Percentiles rank a stretch among this genome's conserved stretches.
These are phyloP conservation scores for Hirsutella rhossiliensis DNA, from an alignment of 2,329 filamentous ascomycete genomes.

Conservation along the genomic window DNA sequence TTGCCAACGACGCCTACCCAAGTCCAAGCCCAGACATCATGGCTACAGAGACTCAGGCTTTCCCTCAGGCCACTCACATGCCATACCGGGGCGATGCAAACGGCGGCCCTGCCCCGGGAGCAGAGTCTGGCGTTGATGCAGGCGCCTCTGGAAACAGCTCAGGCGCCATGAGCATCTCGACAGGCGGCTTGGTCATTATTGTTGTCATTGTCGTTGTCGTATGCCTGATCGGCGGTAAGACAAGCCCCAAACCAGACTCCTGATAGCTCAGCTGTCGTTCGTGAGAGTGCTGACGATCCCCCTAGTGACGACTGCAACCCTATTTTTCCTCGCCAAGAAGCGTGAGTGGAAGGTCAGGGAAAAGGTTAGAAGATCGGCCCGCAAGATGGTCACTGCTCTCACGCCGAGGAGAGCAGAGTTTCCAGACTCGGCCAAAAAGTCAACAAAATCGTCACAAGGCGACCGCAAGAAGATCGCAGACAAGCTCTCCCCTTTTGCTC, in stretches of 20 bases:
- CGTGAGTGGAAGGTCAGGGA: conserved; percentile 71
- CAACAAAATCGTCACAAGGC: conserved; percentile 13
- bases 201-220: conserved; percentile 58
- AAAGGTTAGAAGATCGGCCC: conserved; percentile 56
- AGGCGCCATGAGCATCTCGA: conserved; percentile 48
- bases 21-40: conserved; percentile 15
- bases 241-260: background rate
- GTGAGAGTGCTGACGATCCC: conserved; percentile 5
- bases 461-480: conserved; percentile 33
- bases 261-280: background rate
- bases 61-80: conserved; percentile 30
- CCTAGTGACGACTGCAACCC: conserved; percentile 48
- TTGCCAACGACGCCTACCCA: background rate
- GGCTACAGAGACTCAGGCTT: conserved; percentile 24
- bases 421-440: conserved; percentile 42
- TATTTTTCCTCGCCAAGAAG: conserved; percentile 76
- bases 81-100: conserved; percentile 15
- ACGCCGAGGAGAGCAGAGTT: conserved; percentile 52
- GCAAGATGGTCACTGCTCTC: conserved; percentile 46
- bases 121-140: conserved; percentile 35
- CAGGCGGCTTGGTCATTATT: conserved; percentile 61
- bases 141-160: conserved; percentile 55
- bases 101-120: conserved; percentile 21
- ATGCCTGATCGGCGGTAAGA: conserved; percentile 57
- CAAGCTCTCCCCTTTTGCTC: conserved; percentile 48